Conservation (phyloP, 164 flowering plant genomes). For the Akebia trifoliata region DNA sequence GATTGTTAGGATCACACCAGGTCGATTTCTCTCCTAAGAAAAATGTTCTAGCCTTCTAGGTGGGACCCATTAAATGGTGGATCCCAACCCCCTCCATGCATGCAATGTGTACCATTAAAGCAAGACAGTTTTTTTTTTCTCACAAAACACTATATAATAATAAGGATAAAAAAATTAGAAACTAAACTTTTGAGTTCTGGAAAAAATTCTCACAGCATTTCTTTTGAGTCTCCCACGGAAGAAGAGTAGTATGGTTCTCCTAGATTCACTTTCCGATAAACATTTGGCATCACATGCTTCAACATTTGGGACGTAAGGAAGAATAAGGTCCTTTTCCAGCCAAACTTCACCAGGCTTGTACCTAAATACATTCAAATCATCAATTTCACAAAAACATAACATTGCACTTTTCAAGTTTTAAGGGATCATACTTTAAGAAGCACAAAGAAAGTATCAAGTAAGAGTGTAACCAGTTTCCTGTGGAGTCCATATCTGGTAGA, state of each 20-base stretch:
- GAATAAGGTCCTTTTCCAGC: slow-evolving; percentile 91
- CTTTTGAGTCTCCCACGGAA: slow-evolving; percentile 97
- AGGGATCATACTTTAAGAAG: no score
- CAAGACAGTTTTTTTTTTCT: no score
- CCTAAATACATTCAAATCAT: slow-evolving; percentile 38
- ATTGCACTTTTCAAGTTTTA: no score
- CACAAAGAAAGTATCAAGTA: slow-evolving; percentile 6
- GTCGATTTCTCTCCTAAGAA: no score
- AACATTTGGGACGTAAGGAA: slow-evolving; percentile 91
- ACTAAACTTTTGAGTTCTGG: not conserved
- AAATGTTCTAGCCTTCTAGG: no score
- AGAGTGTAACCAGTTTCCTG: slow-evolving; percentile 84
- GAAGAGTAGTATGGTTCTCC: slow-evolving; percentile 66
- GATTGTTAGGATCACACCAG: no score
- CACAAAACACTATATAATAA: no score
- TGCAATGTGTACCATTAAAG: no score
- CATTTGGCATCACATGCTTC: slow-evolving; percentile 80
- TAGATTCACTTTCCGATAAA: slow-evolving; percentile 42
- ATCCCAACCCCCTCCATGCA: no score
- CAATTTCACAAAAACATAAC: slow-evolving; percentile 1
- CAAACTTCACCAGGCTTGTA: slow-evolving; percentile 97
- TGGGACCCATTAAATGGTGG: no score
- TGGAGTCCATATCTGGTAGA: slow-evolving; percentile 97
- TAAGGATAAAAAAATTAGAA: no score
- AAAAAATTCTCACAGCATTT: slow-evolving; percentile 77